Percentiles rank a stretch among this genome's conserved stretches.
Conservation (phyloP, 108 stramenopile genomes). For the Skeletonema tropicum region DNA sequence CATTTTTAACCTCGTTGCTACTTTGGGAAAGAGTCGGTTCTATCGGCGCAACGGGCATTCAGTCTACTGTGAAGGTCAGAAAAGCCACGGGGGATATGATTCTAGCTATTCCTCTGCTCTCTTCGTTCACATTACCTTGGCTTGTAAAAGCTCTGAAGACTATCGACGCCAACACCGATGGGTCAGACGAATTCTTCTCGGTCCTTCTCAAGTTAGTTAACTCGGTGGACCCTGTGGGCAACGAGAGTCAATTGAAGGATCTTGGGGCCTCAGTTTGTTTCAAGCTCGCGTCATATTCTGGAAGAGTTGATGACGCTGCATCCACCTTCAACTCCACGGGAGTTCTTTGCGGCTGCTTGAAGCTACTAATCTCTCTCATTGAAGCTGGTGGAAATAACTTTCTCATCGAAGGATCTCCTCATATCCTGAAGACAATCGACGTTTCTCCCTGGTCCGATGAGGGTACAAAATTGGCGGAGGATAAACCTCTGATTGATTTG, state of each 20-base stretch:
- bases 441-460: conserved; percentile 64
- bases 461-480: conserved; percentile 18
- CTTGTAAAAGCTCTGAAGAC: conserved; percentile 67
- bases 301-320: conserved; percentile 59
- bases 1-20: conserved; percentile 74
- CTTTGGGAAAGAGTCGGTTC: conserved; percentile 73
- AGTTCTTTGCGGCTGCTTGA: conserved; percentile 85
- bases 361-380: conserved; percentile 71
- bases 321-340: conserved; percentile 68
- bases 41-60: conserved; percentile 29
- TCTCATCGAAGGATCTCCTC: conserved; percentile 56
- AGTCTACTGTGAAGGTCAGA: conserved; percentile 65
- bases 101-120: conserved; percentile 65
- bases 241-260: conserved; percentile 48
- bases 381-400: conserved; percentile 60
- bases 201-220: conserved; percentile 73
- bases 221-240: conserved; percentile 15
- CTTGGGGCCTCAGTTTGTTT: conserved; percentile 81
- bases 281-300: conserved; percentile 77
- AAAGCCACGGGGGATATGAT: conserved; percentile 75
- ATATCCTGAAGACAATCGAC: conserved; percentile 49
- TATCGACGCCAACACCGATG: conserved; percentile 67
- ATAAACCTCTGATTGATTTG: conserved; percentile 66
- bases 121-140: conserved; percentile 75
- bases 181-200: conserved; percentile 79